These are phyloP conservation scores for Noccaea bulbosa DNA, from an alignment of 345 rosid species.

Conservation along the genomic window DNA sequence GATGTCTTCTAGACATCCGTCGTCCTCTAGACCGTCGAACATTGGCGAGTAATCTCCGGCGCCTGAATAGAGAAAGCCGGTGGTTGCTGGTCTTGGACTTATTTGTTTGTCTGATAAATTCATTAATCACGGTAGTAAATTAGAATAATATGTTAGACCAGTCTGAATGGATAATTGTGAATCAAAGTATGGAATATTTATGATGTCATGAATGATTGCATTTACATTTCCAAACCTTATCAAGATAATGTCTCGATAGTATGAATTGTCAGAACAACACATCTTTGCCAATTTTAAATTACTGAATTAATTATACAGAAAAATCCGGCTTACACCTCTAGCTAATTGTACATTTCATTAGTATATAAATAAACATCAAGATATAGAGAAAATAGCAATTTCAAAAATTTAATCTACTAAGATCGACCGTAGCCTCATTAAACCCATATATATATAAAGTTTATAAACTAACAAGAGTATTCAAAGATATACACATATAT, in stretches of 20 bases:
- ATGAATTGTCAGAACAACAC: constrained; percentile 34
- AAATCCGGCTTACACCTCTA: neutral
- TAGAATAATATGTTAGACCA: neutral
- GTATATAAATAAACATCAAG: constrained; percentile 15
- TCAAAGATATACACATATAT: neutral
- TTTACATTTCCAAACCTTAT: constrained; percentile 25
- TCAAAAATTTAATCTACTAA: neutral
- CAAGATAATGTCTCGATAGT: constrained; percentile 38
- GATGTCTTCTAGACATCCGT: constrained; percentile 41
- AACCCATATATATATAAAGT: neutral
- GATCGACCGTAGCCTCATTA: neutral
- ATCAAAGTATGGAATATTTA: constrained; percentile 11
- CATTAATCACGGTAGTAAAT: constrained; percentile 7
- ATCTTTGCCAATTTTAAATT: neutral
- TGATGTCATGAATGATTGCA: constrained; percentile 29
- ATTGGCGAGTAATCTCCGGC: constrained; percentile 51
- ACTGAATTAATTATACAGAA: neutral
- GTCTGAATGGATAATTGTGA: constrained; percentile 16
- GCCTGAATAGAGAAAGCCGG: constrained; percentile 46
- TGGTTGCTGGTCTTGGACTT: constrained; percentile 64
- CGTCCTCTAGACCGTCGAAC: constrained; percentile 70
- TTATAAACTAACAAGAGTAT: neutral
- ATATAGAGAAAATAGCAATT: neutral
- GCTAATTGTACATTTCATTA: constrained; percentile 8
- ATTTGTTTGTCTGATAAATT: constrained; percentile 56